A percentile compares a stretch with the other conserved stretches of the same genome.
Conservation (phyloP, 805 yeast species). For the Schizosaccharomyces cryophilus region DNA sequence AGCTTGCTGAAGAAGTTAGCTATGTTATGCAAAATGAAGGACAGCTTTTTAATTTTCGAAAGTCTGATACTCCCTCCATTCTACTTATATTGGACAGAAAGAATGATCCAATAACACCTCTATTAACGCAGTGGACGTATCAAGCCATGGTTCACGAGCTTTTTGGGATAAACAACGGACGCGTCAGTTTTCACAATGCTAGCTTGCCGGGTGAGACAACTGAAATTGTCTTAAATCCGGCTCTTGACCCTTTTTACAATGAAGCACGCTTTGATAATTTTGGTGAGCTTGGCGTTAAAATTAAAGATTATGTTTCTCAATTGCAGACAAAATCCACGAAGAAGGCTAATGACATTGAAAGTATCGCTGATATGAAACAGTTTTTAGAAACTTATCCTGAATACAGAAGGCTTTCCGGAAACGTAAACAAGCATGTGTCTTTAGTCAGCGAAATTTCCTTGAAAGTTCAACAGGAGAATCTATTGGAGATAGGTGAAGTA, state of each 20-base stretch:
- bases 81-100: slow-evolving; percentile 58
- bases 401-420: slow-evolving; percentile 63
- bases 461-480: slow-evolving; percentile 30
- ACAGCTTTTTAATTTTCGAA: slow-evolving; percentile 43
- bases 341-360: slow-evolving; percentile 35
- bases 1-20: slow-evolving; percentile 35
- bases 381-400: slow-evolving; percentile 88
- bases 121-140: slow-evolving; percentile 88
- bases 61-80: slow-evolving; percentile 43
- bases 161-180: slow-evolving; percentile 56
- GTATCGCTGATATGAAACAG: slow-evolving; percentile 71
- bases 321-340: slow-evolving; percentile 63
- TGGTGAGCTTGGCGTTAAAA: slow-evolving; percentile 78
- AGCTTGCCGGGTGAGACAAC: slow-evolving; percentile 34
- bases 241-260: slow-evolving; percentile 50
- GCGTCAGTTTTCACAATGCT: slow-evolving; percentile 38
- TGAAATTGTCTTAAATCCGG: slow-evolving; percentile 40
- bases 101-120: slow-evolving; percentile 81
- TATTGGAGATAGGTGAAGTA: slow-evolving; percentile 72
- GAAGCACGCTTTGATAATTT: slow-evolving; percentile 74
- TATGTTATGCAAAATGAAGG: slow-evolving; percentile 15
- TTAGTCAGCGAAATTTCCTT: slow-evolving; percentile 69
- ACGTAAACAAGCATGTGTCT: slow-evolving; percentile 79
- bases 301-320: slow-evolving; percentile 59
- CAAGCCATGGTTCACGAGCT: slow-evolving; percentile 94